Conservation (phyloP, 2,329 filamentous ascomycete genomes). For the Colletotrichum somersetense region DNA sequence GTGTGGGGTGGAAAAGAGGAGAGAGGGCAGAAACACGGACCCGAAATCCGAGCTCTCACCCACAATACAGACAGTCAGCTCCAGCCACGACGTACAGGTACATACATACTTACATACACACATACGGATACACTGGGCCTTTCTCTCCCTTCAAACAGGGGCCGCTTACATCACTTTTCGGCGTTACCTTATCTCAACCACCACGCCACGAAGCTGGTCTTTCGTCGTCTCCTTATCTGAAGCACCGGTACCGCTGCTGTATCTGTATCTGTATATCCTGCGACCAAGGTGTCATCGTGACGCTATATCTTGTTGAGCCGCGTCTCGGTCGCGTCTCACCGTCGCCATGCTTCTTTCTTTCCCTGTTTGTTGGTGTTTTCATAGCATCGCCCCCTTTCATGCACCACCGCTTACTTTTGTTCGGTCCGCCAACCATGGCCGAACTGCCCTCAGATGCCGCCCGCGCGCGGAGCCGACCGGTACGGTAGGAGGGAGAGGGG, state of each 20-base stretch:
- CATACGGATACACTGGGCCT: background rate
- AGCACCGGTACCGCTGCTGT: background rate
- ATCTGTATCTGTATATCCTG: background rate
- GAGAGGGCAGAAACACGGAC: background rate
- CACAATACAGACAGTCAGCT: background rate
- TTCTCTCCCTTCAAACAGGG: background rate
- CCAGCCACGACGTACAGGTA: background rate
- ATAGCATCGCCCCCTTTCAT: background rate
- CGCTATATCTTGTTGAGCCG: slow-evolving; percentile 4
- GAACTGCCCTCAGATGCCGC: background rate
- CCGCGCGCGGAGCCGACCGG: background rate
- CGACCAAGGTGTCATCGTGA: slow-evolving; percentile 4
- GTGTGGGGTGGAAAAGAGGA: background rate
- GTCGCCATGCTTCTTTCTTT: slow-evolving; percentile 2
- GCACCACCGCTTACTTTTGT: no score
- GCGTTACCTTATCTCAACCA: slow-evolving; percentile 14
- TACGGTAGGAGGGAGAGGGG: background rate
- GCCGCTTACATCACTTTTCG: slow-evolving; percentile 12
- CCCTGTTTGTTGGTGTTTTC: background rate
- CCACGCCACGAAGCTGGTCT: background rate
- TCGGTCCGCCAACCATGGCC: background rate
- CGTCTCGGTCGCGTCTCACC: slow-evolving; percentile 38
- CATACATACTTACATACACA: background rate
- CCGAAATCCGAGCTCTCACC: background rate
- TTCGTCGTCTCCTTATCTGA: slow-evolving; percentile 8